Conservation (phyloP, 2,329 filamentous ascomycete genomes). For the Plenodomus biglobosus region DNA sequence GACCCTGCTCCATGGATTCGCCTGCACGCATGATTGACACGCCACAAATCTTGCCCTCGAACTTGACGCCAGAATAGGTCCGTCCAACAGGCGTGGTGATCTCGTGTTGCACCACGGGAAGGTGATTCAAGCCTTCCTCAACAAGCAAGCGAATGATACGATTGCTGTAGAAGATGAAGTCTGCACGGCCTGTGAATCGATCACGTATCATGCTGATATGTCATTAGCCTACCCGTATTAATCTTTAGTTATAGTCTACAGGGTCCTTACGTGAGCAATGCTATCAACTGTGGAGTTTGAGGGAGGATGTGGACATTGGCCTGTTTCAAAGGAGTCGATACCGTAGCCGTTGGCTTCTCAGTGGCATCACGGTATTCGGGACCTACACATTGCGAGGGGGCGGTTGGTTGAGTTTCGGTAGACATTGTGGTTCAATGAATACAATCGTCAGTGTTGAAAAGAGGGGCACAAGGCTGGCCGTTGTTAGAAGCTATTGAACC, state of each 20-base stretch:
- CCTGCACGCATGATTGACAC: conserved; percentile 98
- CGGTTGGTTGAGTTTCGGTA: conserved; percentile 32
- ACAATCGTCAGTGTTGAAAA: neutral
- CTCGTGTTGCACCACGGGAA: conserved; percentile 84
- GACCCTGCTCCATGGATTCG: conserved; percentile 96
- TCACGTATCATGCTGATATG: conserved; percentile 84
- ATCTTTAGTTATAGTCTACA: conserved; percentile 5
- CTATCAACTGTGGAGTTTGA: conserved; percentile 96
- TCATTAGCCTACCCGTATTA: conserved; percentile 6
- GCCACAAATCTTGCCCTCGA: conserved; percentile 97
- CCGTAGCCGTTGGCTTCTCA: conserved; percentile 82
- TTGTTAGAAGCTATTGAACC: neutral
- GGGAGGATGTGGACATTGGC: conserved; percentile 88
- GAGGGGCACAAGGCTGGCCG: conserved; percentile 8
- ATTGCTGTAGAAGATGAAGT: conserved; percentile 99
- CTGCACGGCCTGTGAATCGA: conserved; percentile 82
- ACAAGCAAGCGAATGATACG: conserved; percentile 95
- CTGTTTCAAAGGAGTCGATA: conserved; percentile 78
- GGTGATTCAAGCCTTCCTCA: conserved; percentile 94
- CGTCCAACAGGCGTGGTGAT: conserved; percentile 90
- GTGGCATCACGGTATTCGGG: conserved; percentile 74
- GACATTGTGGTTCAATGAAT: conserved; percentile 24
- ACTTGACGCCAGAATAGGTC: conserved; percentile 86
- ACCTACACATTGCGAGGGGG: conserved; percentile 66
- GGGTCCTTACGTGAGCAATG: conserved; percentile 84